These are phyloP conservation scores for Aaosphaeria pasadenensis DNA, from an alignment of 2,329 filamentous ascomycete genomes.

Conservation along the genomic window DNA sequence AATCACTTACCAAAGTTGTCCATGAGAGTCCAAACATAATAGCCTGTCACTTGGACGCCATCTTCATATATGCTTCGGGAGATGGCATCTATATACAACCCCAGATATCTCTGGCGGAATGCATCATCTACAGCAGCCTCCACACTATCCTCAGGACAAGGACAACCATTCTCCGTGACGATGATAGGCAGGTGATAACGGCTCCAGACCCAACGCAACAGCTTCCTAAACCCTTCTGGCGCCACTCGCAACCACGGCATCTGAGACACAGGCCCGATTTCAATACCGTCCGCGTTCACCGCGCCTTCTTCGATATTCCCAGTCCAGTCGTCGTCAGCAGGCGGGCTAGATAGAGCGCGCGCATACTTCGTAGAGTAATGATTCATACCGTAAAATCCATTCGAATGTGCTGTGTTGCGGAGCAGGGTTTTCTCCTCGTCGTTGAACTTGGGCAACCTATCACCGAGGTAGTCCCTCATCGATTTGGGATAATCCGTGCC, in stretches of 20 bases:
- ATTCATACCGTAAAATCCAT: slow-evolving; percentile 41
- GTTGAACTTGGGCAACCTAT: not conserved
- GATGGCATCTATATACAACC: not conserved
- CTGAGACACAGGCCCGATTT: not conserved
- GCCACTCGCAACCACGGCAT: not conserved
- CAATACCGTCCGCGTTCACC: slow-evolving; percentile 19
- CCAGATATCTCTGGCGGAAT: not conserved
- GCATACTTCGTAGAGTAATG: slow-evolving; percentile 43
- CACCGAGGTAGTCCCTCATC: not conserved
- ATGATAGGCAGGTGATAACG: slow-evolving; percentile 42
- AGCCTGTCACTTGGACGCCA: not conserved
- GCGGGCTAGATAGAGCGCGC: slow-evolving; percentile 29
- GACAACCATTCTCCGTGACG: slow-evolving; percentile 44
- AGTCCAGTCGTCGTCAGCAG: slow-evolving; percentile 41
- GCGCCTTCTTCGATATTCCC: slow-evolving; percentile 39
- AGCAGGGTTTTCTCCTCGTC: not conserved
- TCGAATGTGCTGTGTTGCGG: slow-evolving; percentile 33
- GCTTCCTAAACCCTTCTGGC: not conserved
- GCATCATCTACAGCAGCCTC: not conserved
- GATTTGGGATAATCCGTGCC: slow-evolving; percentile 38
- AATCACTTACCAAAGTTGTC: not conserved
- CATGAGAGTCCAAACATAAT: not conserved
- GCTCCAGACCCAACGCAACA: slow-evolving; percentile 38
- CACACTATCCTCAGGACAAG: slow-evolving; percentile 9
- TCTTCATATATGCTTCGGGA: not conserved